Evolutionary conservation across 2,329 filamentous ascomycete species (phyloP).

Genomic region (Myriosclerotinia scirpicola): DNA sequence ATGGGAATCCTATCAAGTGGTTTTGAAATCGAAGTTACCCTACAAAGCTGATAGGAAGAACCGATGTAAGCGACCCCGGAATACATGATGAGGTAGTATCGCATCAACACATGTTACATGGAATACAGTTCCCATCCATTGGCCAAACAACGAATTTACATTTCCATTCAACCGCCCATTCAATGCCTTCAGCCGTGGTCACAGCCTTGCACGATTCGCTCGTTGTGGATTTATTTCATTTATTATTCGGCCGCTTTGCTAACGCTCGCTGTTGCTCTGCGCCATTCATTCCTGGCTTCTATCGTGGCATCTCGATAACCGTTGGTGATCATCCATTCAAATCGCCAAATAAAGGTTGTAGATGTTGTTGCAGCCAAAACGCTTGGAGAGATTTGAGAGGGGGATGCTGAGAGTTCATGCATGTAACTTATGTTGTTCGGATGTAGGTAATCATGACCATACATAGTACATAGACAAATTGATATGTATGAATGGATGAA

Average conservation of each 20-base stretch:
- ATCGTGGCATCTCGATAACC: constrained; percentile 35
- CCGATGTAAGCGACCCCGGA: too few species aligned
- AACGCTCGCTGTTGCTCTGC: constrained; percentile 22
- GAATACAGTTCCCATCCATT: neutral
- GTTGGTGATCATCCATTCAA: neutral
- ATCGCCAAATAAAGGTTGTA: constrained; percentile 23
- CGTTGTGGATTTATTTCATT: constrained; percentile 18
- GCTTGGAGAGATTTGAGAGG: too few species aligned
- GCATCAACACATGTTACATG: neutral
- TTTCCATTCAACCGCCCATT: neutral
- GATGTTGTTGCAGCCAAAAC: neutral
- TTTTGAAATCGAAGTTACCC: neutral
- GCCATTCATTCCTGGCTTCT: constrained; percentile 34
- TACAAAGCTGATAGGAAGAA: too few species aligned
- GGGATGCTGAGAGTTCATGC: neutral
- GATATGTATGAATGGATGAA: neutral
- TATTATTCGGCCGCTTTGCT: neutral
- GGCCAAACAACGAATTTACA: neutral
- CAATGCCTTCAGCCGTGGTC: constrained; percentile 32
- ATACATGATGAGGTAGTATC: neutral
- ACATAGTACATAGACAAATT: too few species aligned
- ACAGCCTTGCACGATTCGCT: constrained; percentile 36
- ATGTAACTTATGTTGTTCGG: neutral
- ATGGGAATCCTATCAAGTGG: constrained; percentile 3
- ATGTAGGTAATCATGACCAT: neutral